Base-by-base conservation (phyloP, 257 asterid species). In the Paulownia fortunei region DNA sequence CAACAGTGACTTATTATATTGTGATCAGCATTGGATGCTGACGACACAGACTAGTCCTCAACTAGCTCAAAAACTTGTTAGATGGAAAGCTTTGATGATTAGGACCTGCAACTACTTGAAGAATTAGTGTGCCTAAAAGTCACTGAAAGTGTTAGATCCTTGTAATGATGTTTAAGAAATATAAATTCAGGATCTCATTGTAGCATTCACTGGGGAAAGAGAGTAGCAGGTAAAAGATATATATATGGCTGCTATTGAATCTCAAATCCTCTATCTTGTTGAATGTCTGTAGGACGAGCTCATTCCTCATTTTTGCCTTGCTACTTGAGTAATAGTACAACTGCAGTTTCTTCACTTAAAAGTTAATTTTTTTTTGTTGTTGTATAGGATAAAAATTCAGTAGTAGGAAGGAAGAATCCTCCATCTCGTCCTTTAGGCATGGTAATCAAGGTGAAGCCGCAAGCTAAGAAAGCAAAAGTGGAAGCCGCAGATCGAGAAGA, bases 391-490 rank as follows among this genome's bases (percentile, higher is more conserved):
- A 79, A 84, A 19, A 86, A 49, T 30, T 30, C 86, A 46, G 79
- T 69, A 16, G 49, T 51, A 39, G 86, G 79, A 82, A 89, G 83
- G 86, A 93, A 85, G 85, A 87, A 79, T 30, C 87, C 89, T 11
- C 79, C 81, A 12, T 72, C 85, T 59, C 86, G 83, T 42, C 84
- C 90, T 0, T 19, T 85, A 59, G 91, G 94, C 68, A 73, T 89
- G 85, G 73, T 90, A 44, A 85, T 95, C 69, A 93, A 89, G 83
- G 91, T 88, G 82, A 88, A 79, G 83, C 91, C 97, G 39, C 97
- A 88, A 84, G 91, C 91, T 2, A 94, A 94, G 96, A 95, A 83
- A 85, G 90, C 97, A 44, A 95, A 89, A 80, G 23, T 79, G 62
- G 90, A 86, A 65, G 49, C 1, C 30, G 55, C 51, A 44, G 82